Evolutionary conservation across 805 yeast genomes (phyloP).

Genomic region (Saccharomyces mikatae): DNA sequence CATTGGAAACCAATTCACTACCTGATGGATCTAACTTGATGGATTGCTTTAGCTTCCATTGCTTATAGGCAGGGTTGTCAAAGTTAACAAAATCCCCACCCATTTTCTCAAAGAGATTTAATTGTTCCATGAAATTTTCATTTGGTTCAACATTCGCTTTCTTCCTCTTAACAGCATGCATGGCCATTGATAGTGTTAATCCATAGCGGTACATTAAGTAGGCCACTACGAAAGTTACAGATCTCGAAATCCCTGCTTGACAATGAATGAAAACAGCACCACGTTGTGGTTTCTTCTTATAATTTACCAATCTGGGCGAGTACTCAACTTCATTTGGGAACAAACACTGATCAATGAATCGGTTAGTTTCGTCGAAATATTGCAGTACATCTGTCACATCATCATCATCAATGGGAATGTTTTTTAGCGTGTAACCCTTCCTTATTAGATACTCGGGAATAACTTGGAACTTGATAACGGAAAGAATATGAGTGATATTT

Average conservation of each 20-base stretch:
- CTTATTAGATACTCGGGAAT: constrained; percentile 41
- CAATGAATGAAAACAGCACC: constrained; percentile 59
- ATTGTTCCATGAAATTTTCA: constrained; percentile 63
- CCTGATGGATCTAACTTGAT: constrained; percentile 38
- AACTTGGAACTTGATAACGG: constrained; percentile 57
- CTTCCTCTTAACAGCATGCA: constrained; percentile 67
- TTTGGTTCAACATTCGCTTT: constrained; percentile 61
- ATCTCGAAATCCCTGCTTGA: constrained; percentile 89
- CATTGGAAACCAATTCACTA: constrained; percentile 21
- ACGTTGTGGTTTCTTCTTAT: constrained; percentile 32
- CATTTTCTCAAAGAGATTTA: constrained; percentile 49
- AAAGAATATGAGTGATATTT: constrained; percentile 63
- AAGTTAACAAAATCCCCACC: constrained; percentile 29
- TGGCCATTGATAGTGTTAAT: constrained; percentile 50
- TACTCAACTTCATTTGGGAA: constrained; percentile 36
- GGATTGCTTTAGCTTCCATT: constrained; percentile 34
- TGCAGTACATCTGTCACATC: constrained; percentile 57
- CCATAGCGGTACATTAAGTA: constrained; percentile 77
- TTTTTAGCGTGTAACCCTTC: constrained; percentile 43
- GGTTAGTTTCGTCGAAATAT: constrained; percentile 51
- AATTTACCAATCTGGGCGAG: constrained; percentile 24
- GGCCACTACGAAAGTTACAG: constrained; percentile 79
- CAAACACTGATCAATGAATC: constrained; percentile 59
- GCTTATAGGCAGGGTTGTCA: constrained; percentile 34
- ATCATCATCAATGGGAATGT: constrained; percentile 67